Percentiles rank a stretch among this genome's conserved stretches.
Evolutionary conservation across 2,329 filamentous ascomycete species (phyloP).

Genomic region (Aspergillus tamarii): DNA sequence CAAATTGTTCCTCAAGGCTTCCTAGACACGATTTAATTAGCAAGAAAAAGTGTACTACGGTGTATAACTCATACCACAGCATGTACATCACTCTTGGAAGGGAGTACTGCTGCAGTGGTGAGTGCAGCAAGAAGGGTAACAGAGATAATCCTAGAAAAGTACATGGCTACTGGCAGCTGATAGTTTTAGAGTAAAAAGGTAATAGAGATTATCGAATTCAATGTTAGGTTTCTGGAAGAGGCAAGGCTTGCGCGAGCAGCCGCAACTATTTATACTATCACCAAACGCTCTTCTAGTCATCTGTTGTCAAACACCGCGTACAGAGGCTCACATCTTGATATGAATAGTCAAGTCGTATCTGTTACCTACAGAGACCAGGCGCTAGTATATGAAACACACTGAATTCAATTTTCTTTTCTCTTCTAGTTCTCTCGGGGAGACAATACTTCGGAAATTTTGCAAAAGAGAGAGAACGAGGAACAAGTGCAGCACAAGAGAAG

Average conservation of each 20-base stretch:
- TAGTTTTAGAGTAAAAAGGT: not conserved
- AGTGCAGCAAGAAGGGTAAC: not conserved
- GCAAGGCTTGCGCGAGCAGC: too few species aligned
- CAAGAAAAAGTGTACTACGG: accelerated
- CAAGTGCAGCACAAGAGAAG: too few species aligned
- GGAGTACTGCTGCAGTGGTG: not conserved
- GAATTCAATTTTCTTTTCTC: accelerated
- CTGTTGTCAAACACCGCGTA: too few species aligned
- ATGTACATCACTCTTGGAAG: not conserved
- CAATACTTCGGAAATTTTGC: too few species aligned
- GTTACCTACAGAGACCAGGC: too few species aligned
- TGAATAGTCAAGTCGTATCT: too few species aligned
- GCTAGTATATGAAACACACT: too few species aligned
- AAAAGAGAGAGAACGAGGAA: too few species aligned
- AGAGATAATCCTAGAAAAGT: not conserved
- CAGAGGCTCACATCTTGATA: too few species aligned
- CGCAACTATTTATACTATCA: too few species aligned
- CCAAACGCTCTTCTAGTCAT: too few species aligned
- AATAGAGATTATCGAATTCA: not conserved
- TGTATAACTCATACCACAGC: not conserved
- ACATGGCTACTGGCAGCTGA: not conserved
- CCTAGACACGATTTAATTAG: not conserved
- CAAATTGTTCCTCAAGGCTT: not conserved
- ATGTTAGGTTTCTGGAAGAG: not conserved
- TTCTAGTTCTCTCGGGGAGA: too few species aligned